Conservation (phyloP, 805 yeast species). For the Sugiyamaella qingdaonensis region DNA sequence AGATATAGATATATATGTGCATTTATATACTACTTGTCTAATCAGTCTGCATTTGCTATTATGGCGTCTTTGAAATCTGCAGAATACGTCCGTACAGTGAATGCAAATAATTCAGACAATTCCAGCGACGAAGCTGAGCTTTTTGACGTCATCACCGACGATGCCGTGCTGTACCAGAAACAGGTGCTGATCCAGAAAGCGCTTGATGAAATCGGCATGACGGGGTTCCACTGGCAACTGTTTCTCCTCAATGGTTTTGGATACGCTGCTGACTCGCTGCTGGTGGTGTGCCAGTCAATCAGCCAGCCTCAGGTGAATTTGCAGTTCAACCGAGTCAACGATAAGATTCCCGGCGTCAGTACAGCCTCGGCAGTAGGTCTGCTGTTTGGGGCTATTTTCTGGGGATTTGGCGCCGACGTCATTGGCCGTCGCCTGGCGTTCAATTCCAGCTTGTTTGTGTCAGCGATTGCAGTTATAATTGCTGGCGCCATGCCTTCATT, state of each 20-base stretch:
- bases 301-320: slow-evolving; percentile 44
- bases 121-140: slow-evolving; percentile 1
- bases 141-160: slow-evolving; percentile 11
- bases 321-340: slow-evolving; percentile 39
- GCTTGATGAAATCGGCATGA: slow-evolving; percentile 57
- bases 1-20: too few relatives aligned
- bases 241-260: slow-evolving; percentile 54
- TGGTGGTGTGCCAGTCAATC: slow-evolving; percentile 44
- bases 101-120: neutral
- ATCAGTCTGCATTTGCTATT: too few relatives aligned
- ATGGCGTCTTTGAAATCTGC: too few relatives aligned
- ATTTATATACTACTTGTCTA: too few relatives aligned
- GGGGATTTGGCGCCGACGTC: slow-evolving; percentile 54
- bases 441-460: slow-evolving; percentile 44
- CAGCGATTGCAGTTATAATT: slow-evolving; percentile 48
- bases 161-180: slow-evolving; percentile 12
- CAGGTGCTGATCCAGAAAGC: slow-evolving; percentile 45
- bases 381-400: slow-evolving; percentile 48
- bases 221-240: slow-evolving; percentile 48
- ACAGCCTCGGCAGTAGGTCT: slow-evolving; percentile 49
- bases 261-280: slow-evolving; percentile 51
- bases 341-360: slow-evolving; percentile 42
- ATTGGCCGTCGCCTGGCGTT: slow-evolving; percentile 52
- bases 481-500: slow-evolving; percentile 50
- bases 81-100: too few relatives aligned